Base-by-base conservation (phyloP, 2,329 filamentous ascomycete genomes). In the Juglanconis oblonga region DNA sequence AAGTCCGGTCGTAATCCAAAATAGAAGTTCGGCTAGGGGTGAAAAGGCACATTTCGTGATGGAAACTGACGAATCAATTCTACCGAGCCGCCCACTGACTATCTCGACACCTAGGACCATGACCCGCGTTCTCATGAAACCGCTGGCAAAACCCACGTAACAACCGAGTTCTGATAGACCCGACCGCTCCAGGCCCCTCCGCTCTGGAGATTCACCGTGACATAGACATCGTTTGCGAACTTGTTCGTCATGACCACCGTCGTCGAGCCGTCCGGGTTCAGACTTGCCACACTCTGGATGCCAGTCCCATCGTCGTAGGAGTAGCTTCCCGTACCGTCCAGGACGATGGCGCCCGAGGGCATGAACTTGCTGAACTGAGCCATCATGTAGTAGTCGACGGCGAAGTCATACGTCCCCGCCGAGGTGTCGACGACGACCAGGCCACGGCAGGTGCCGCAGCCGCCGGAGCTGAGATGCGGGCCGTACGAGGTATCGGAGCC, bases 341-440 rank as follows among this genome's bases (percentile, higher is more conserved):
- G 68, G 17, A 80, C 73, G 4, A 70, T 72, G 0, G 77, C 78
- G 48, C 78, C 78, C 42, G 72, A 71, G 24, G 77, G 75, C 59
- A 82, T 79, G 67, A 77, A 81, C 62, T 72, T 75, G 67, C 74
- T 77, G 67, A 80, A 81, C 67, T 84, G 81, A 1, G 78, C 80
- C 62, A 83, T 71, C 74, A 81, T 80, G 67, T 83, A 83, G 69
- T 82, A 83, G 62, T 81, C 79, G 6, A 79, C 73, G 32, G 75
- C 76, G 62, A 77, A 75, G 4, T 69, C 71, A 68, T 83, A 83
- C 3, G 73, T 75, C 29, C 71, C 72, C 10, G 72, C 66, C 7
- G 69, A 67, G 8, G 71, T 79, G 71, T 87, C 81, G 61, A 87
- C 74, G 4, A 81, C 81, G 50, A 86, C 81, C 5, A 87, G 76